A percentile compares a stretch with the other conserved stretches of the same genome.
phyloP scores from a whole-genome alignment of 805 yeast species.

The Tetrapisispora taiwanensis region DNA sequence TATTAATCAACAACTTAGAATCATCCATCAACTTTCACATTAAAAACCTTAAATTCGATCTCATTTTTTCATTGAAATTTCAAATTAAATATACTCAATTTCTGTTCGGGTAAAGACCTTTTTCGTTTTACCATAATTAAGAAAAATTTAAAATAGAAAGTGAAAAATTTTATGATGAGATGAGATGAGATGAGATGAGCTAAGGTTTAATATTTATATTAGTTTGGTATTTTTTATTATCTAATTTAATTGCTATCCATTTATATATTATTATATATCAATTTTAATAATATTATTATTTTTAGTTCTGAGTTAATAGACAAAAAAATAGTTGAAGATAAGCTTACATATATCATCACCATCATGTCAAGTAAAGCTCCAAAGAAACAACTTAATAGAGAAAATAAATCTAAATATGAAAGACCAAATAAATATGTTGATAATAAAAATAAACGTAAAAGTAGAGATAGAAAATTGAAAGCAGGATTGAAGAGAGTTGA shows the following conservation, averaged over 20 bases:
- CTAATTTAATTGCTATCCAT: not conserved
- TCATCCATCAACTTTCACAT: no score
- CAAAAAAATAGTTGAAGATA: no score
- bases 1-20: no score
- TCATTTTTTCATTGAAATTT: no score
- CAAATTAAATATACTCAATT: no score
- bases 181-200: constrained; percentile 5
- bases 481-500: constrained; percentile 61
- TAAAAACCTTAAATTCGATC: no score
- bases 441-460: not conserved
- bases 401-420: constrained; percentile 26
- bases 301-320: no score
- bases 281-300: no score
- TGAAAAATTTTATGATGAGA: constrained; percentile 2
- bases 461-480: constrained; percentile 49
- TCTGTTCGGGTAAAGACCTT: constrained; percentile 1
- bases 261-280: not conserved
- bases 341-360: no score
- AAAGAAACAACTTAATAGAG: constrained; percentile 11
- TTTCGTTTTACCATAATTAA: no score
- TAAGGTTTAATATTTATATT: no score
- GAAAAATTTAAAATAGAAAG: not conserved
- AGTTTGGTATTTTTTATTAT: no score
- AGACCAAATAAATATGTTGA: constrained; percentile 15
- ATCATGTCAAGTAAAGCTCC: not conserved